Percentiles rank a stretch among this genome's conserved stretches.
phyloP scores from a whole-genome alignment of 1,284 basidiomycete species.

The Melampsora americana region DNA sequence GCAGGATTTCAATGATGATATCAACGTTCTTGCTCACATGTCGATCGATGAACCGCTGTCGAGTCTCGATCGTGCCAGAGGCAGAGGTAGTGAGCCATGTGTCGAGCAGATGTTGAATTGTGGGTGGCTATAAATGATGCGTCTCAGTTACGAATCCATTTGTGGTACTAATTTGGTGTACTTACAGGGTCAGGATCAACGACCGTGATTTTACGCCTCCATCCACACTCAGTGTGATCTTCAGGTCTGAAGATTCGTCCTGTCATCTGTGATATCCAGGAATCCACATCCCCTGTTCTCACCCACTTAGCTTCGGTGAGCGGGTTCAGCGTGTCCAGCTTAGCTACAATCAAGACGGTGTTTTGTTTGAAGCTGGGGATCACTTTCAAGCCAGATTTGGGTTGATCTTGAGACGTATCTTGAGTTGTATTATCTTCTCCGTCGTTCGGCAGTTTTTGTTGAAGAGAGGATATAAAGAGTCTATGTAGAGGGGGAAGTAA shows the following conservation, averaged over 20 bases:
- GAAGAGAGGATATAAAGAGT: conserved; percentile 42
- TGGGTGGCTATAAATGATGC: conserved; percentile 66
- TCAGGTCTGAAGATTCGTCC: conserved; percentile 57
- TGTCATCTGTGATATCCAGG: conserved; percentile 81
- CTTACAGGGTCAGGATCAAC: conserved; percentile 89
- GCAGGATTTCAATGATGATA: conserved; percentile 81
- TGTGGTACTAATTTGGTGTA: conserved; percentile 45
- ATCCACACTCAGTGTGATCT: conserved; percentile 57
- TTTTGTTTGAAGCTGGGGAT: conserved; percentile 35
- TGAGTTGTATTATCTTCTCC: not conserved
- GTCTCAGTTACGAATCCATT: not conserved
- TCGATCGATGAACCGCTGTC: conserved; percentile 78
- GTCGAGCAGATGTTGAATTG: conserved; percentile 80
- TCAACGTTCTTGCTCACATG: conserved; percentile 74
- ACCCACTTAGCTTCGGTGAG: conserved; percentile 94
- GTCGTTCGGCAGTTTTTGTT: not conserved
- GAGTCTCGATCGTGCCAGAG: conserved; percentile 69
- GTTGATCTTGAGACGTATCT: not conserved
- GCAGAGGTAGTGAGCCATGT: conserved; percentile 78
- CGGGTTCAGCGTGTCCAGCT: conserved; percentile 79
- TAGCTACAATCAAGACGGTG: conserved; percentile 56
- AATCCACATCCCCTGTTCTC: conserved; percentile 84
- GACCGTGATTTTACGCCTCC: conserved; percentile 88
- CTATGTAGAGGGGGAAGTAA: conserved; percentile 50
- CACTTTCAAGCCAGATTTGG: not conserved